These are phyloP conservation scores for Meripilus lineatus DNA, from an alignment of 1,284 basidiomycete genomes.

Conservation along the genomic window DNA sequence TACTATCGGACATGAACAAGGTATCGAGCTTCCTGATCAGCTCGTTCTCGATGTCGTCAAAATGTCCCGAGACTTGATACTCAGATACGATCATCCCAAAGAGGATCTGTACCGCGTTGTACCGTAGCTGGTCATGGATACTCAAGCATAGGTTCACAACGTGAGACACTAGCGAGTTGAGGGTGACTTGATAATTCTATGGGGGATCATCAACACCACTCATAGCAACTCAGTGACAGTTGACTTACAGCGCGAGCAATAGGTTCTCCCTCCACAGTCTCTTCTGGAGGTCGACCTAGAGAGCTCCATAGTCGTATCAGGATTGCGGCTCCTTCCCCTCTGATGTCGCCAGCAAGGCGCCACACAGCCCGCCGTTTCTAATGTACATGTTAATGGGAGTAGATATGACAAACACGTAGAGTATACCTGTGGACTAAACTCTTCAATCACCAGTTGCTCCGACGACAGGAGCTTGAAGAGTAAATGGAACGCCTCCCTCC, in stretches of 20 bases:
- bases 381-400: conserved; percentile 11
- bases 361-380: conserved; percentile 93
- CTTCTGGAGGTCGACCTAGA: conserved; percentile 72
- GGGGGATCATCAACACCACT: conserved; percentile 8
- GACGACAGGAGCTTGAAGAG: conserved; percentile 84
- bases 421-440: conserved; percentile 82
- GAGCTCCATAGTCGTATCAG: conserved; percentile 85
- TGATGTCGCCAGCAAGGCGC: conserved; percentile 92
- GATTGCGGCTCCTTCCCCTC: conserved; percentile 88
- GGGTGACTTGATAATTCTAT: conserved; percentile 79
- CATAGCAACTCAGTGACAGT: conserved; percentile 6
- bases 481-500: conserved; percentile 81
- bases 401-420: conserved; percentile 1
- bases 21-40: conserved; percentile 92
- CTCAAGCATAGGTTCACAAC: conserved; percentile 92
- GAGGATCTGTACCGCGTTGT: conserved; percentile 87
- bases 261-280: conserved; percentile 41
- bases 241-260: conserved; percentile 53
- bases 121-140: conserved; percentile 89
- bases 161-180: conserved; percentile 85
- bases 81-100: conserved; percentile 97
- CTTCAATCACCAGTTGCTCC: conserved; percentile 90
- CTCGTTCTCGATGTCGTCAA: conserved; percentile 88
- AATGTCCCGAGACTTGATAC: conserved; percentile 76
- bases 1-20: conserved; percentile 87